Base-by-base conservation (phyloP, 768 basidiomycete genomes). In the Suillus subluteus region DNA sequence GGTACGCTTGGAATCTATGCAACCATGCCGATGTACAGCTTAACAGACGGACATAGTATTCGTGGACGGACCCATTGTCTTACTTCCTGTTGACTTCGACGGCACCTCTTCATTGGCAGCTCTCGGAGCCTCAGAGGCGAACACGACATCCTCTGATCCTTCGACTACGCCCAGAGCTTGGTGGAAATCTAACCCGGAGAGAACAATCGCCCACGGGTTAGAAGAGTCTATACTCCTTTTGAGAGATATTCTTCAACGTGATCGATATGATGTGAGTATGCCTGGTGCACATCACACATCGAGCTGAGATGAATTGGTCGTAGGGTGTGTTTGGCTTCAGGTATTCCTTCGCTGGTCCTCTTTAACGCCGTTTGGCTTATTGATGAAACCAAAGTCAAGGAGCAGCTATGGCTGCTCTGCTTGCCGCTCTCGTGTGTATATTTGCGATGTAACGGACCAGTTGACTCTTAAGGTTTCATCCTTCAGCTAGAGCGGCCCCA, bases 321-420 rank as follows among this genome's bases (percentile, higher is more conserved):
- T 70, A 94, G 91, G 92, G 91, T 35, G 85, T 94, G 9, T 84
- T 94, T 72, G 92, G 92, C 7, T 94, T 94, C 74, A 93, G 91
- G 90, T 88, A 37, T 37, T 77, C 66, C 66, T 15, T 59, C 21
- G 18, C 37, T 32, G 15, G 12, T 6, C 16, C 18, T 61, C 41
- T 48, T 48, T 8, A 52, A 55, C 15, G 5, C 46, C 35, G 11
- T 68, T 44, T 30, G 54, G 18, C 38, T 62, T 41, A 72, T 65
- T 37, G 44, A 67, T 38, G 44, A 37, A 65, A 61, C 68, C 58
- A n/a, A 55, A 91, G 91, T 67, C 94, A 95, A 78, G 93, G 93
- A 18, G 93, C 91, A 18, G 87, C 86, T 5, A 83, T 94, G 78
- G 94, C 91, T 40, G 89, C 86, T 11, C 72, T 94, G 43, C 80